Evolutionary conservation across 495 filamentous ascomycete genomes (phyloP), one percentile per base, ranked within the genome.

Genomic region (Talaromyces adpressus): DNA sequence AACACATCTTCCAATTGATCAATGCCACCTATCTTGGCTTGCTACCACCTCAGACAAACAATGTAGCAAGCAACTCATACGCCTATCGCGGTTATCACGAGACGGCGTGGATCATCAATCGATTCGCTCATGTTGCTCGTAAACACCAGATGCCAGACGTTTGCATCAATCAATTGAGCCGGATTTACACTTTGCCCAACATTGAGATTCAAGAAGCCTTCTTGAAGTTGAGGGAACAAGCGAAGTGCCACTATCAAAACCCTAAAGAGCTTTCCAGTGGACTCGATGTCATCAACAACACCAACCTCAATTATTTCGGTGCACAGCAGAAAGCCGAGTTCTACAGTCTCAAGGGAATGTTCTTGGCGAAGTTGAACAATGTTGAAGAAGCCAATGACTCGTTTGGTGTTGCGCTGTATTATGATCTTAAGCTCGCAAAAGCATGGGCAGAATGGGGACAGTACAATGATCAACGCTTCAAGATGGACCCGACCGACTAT

Each of bases 121-220:
- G 95, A 20, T 99, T 99, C 70, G 95, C 95, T 3, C 94, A 98
- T 69, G 95, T 99, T 41, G 94, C 95, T 57, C 86, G 95, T 30
- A 98, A 98, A 78, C 95, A 99, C 72, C 91, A 92, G 67, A 87
- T 99, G 67, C 91, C 92, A 1, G 95, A 98, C 54, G 94, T 98
- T 59, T 99, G 95, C 79, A 97, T 98, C 72, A 90, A 84, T 65
- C 95, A 99, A 71, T 84, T 99, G 12, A 96, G 92, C 69, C 91
- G 92, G 58, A 99, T 99, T 68, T 99, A 99, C 72, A 98, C 94
- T 0, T 83, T 99, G 9, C 95, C 95, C 7, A 99, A 99, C 69
- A 99, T 99, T 36, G 95, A 99, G 77, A 99, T 99, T 60, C 94
- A 99, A 73, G 94, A 99, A 72, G 95, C 95, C 0, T 99, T 99